phyloP scores from a whole-genome alignment of 2,329 filamentous ascomycete genomes.

The Ploettnerulaceae sp. region DNA sequence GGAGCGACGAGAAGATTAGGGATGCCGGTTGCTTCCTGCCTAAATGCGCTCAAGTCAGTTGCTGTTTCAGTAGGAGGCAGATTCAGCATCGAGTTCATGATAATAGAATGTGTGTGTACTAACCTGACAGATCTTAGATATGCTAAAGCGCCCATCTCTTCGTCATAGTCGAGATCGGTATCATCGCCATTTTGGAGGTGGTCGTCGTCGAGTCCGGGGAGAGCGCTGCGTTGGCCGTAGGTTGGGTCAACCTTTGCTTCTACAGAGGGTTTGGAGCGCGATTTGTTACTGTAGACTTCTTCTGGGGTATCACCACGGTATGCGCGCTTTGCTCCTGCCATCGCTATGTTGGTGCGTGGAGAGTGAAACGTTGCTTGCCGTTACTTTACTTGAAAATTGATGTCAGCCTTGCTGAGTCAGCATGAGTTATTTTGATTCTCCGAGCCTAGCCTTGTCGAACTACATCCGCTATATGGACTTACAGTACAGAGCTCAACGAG shows the following conservation, averaged over 20 bases:
- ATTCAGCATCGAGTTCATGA: constrained; percentile 38
- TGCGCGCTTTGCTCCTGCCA: constrained; percentile 26
- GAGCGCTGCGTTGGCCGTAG: constrained; percentile 68
- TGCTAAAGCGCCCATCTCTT: constrained; percentile 59
- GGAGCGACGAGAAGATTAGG: constrained; percentile 67
- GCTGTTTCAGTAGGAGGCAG: constrained; percentile 5
- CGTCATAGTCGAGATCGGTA: constrained; percentile 62
- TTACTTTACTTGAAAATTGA: no score
- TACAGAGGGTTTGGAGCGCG: constrained; percentile 18
- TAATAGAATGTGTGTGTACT: constrained; percentile 31
- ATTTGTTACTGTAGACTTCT: constrained; percentile 23
- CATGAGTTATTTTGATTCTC: no score
- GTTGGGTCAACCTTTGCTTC: constrained; percentile 50
- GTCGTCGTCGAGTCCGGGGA: constrained; percentile 55
- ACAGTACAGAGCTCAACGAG: no score
- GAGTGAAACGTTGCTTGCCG: no score
- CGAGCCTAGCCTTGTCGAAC: background rate
- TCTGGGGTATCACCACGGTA: constrained; percentile 14
- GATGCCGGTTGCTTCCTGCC: constrained; percentile 69
- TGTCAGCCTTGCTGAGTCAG: background rate
- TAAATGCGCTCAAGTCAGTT: constrained; percentile 47
- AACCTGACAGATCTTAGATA: constrained; percentile 70
- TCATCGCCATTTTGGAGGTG: constrained; percentile 35
- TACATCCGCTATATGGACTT: no score
- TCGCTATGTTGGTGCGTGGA: no score